Conservation (phyloP, 495 filamentous ascomycete genomes). For the Aspergillus avenaceus region DNA sequence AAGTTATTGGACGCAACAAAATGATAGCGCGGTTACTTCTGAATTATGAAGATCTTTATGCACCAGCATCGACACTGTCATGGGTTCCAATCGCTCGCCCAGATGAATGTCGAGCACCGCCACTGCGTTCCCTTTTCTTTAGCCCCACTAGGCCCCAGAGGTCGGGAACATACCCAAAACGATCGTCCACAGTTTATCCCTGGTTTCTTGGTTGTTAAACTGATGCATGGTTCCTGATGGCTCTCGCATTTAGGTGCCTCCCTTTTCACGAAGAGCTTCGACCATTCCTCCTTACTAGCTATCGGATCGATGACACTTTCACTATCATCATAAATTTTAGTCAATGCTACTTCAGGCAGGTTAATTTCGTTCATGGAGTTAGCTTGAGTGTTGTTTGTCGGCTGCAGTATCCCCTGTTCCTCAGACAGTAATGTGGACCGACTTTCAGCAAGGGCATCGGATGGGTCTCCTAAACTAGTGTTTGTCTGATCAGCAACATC, state of each 20-base stretch:
- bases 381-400: not conserved
- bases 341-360: not conserved
- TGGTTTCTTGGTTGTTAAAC: constrained; percentile 75
- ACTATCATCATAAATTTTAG: constrained; percentile 6
- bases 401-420: not conserved
- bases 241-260: constrained; percentile 70
- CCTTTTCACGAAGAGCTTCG: constrained; percentile 75
- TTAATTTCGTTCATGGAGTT: not conserved
- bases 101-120: constrained; percentile 85
- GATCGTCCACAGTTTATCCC: constrained; percentile 78
- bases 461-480: not conserved
- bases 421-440: not conserved
- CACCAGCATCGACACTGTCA: constrained; percentile 2
- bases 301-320: constrained; percentile 62
- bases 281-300: constrained; percentile 77
- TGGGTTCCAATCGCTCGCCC: constrained; percentile 78
- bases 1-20: too few species aligned
- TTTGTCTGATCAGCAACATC: not conserved
- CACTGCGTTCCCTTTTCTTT: constrained; percentile 81
- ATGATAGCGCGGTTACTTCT: not conserved
- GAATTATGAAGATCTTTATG: not conserved
- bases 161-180: constrained; percentile 83
- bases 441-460: not conserved
- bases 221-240: constrained; percentile 83
- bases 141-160: constrained; percentile 74